A percentile compares a stretch with the other conserved stretches of the same genome.
Conservation (phyloP, 495 filamentous ascomycete species). For the Alectoria sarmentosa region DNA sequence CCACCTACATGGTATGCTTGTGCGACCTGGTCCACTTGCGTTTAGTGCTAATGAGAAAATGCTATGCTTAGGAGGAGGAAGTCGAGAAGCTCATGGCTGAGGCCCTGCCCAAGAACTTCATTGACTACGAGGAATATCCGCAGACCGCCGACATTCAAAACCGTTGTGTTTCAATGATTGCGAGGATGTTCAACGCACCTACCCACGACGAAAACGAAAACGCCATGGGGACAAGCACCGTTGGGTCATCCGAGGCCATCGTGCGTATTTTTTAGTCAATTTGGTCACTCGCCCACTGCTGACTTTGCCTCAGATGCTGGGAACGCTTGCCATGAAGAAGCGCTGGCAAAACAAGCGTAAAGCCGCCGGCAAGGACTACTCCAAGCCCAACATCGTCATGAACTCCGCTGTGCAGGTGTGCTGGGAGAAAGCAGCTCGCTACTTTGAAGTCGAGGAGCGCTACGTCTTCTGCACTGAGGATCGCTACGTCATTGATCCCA, state of each 20-base stretch:
- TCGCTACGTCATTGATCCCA: conserved; percentile 81
- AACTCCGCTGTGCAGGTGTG: conserved; percentile 88
- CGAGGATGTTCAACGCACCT: conserved; percentile 74
- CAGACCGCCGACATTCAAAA: conserved; percentile 86
- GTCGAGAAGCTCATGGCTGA: conserved; percentile 88
- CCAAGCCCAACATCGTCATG: conserved; percentile 85
- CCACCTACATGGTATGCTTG: conserved; percentile 68
- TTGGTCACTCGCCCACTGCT: background rate
- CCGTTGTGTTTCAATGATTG: conserved; percentile 89
- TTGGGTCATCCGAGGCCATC: conserved; percentile 84
- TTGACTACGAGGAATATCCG: conserved; percentile 84
- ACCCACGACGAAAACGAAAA: conserved; percentile 38
- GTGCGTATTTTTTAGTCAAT: conserved; percentile 40
- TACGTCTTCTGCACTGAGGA: conserved; percentile 76
- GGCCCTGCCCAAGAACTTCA: conserved; percentile 86
- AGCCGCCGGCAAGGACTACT: conserved; percentile 65
- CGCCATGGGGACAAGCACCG: conserved; percentile 76
- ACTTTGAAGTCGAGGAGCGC: conserved; percentile 89
- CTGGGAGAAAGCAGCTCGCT: conserved; percentile 94
- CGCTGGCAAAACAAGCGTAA: conserved; percentile 81
- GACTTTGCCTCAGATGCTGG: conserved; percentile 39
- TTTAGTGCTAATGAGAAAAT: conserved; percentile 1
- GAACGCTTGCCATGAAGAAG: conserved; percentile 89
- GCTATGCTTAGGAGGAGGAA: conserved; percentile 61
- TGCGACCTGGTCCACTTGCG: background rate